Evolutionary conservation across 257 asterid genomes (phyloP).

Genomic region (Nicotiana paniculata): DNA sequence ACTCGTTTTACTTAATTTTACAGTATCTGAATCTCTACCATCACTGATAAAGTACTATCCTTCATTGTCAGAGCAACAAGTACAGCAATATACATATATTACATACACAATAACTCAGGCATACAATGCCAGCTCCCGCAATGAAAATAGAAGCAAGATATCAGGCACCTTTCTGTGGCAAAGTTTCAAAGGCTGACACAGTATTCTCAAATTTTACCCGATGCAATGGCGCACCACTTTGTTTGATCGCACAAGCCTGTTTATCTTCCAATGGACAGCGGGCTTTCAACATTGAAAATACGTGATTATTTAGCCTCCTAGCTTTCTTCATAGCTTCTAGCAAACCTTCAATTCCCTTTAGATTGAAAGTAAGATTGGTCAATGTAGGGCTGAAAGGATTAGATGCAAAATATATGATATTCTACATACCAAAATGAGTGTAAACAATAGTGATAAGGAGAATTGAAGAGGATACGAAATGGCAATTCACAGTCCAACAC

Average conservation of each 20-base stretch:
- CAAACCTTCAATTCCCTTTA: slow-evolving; percentile 53
- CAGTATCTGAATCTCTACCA: background rate
- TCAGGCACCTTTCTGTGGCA: slow-evolving; percentile 91
- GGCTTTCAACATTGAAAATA: slow-evolving; percentile 87
- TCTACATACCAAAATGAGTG: background rate
- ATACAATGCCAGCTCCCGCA: background rate
- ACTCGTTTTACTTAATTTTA: background rate
- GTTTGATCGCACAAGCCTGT: slow-evolving; percentile 95
- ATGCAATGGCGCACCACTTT: slow-evolving; percentile 87
- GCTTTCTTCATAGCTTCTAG: slow-evolving; percentile 95
- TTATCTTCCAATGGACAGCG: slow-evolving; percentile 97
- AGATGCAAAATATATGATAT: background rate
- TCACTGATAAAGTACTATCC: background rate
- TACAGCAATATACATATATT: background rate
- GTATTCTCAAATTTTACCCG: slow-evolving; percentile 88
- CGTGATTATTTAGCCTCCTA: slow-evolving; percentile 77
- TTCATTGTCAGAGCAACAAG: background rate
- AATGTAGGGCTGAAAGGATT: background rate
- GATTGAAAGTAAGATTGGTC: slow-evolving; percentile 4
- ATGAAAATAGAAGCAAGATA: background rate
- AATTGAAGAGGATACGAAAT: background rate
- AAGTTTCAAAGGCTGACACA: slow-evolving; percentile 87
- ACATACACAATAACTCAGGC: background rate
- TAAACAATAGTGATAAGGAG: background rate
- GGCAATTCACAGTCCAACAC: background rate